Conservation (phyloP, 2,329 filamentous ascomycete species). For the Penicillium sp. region DNA sequence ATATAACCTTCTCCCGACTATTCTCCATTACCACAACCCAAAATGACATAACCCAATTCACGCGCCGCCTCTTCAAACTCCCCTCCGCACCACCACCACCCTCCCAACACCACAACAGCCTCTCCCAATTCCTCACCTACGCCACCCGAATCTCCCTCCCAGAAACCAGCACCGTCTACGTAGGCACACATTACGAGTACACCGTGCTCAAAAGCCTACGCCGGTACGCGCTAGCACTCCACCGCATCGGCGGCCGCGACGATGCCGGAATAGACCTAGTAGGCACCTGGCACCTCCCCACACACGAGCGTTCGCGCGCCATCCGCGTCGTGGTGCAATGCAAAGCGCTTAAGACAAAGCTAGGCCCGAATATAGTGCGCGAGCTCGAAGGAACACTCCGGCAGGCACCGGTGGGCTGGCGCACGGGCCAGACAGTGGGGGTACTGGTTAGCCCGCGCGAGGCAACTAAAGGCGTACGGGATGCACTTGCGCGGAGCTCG, state of each 20-base stretch:
- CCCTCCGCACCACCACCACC: constrained; percentile 35
- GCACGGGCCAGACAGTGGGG: constrained; percentile 64
- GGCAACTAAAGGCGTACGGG: constrained; percentile 76
- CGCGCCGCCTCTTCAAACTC: constrained; percentile 38
- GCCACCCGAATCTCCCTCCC: constrained; percentile 40
- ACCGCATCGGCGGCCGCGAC: constrained; percentile 46
- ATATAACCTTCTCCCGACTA: not conserved
- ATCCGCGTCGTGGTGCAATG: constrained; percentile 49
- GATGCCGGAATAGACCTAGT: constrained; percentile 50
- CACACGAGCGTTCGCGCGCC: constrained; percentile 28
- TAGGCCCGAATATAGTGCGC: constrained; percentile 46
- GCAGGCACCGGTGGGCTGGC: constrained; percentile 72
- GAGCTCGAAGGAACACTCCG: constrained; percentile 67
- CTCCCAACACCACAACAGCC: constrained; percentile 37
- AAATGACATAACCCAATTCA: constrained; percentile 28
- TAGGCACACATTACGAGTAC: constrained; percentile 51
- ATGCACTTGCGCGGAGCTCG: constrained; percentile 65
- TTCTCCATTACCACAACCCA: constrained; percentile 15
- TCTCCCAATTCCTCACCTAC: constrained; percentile 43
- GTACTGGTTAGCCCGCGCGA: constrained; percentile 68
- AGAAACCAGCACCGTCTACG: constrained; percentile 40
- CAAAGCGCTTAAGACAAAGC: constrained; percentile 45
- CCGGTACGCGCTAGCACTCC: constrained; percentile 40
- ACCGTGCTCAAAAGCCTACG: constrained; percentile 42
- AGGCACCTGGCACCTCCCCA: constrained; percentile 47